Evolutionary conservation across 257 asterid genomes (phyloP).

Genomic region (Voacanga thouarsii): DNA sequence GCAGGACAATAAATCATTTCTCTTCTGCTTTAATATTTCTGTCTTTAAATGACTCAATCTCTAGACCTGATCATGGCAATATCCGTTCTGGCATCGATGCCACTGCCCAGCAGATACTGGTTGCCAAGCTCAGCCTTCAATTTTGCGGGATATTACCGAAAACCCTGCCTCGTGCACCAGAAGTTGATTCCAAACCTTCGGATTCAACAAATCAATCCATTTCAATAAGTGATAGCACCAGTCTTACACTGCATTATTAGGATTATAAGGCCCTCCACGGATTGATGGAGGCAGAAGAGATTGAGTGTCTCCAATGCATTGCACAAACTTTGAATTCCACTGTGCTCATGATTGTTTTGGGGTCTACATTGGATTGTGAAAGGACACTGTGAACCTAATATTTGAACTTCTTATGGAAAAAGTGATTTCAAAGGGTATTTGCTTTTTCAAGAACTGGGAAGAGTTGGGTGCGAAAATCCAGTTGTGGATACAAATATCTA

Average conservation of each 20-base stretch:
- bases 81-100: background rate
- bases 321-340: constrained; percentile 63
- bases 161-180: background rate
- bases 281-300: background rate
- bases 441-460: constrained; percentile 40
- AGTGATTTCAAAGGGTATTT: constrained; percentile 55
- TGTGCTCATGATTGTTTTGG: constrained; percentile 58
- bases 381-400: constrained; percentile 51
- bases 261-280: background rate
- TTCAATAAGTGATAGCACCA: constrained; percentile 5
- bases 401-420: constrained; percentile 50
- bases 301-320: constrained; percentile 46
- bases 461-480: constrained; percentile 67
- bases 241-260: constrained; percentile 1
- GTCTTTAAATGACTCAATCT: background rate
- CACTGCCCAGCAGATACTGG: background rate
- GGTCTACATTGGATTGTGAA: constrained; percentile 64
- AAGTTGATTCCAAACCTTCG: background rate
- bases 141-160: background rate
- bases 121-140: background rate
- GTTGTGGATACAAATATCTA: constrained; percentile 67
- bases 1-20: background rate
- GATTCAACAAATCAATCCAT: background rate
- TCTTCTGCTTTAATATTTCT: background rate
- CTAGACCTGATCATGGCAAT: background rate